These are phyloP conservation scores for Cytospora paraplurivora DNA, from an alignment of 2,329 filamentous ascomycete genomes.

Conservation along the genomic window DNA sequence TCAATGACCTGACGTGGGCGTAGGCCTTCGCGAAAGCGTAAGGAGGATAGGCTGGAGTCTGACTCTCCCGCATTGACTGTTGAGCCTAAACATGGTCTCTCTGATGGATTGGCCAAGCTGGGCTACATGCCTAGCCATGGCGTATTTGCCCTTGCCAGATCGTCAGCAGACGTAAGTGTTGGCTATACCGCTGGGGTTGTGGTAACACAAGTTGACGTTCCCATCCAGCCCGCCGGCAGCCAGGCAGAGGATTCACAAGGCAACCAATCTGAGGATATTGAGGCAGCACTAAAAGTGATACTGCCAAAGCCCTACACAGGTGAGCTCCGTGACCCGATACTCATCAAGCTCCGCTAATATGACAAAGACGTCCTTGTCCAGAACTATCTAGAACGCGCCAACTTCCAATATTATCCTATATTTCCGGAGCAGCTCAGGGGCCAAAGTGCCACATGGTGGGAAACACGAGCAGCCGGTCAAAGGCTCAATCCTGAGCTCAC, in stretches of 20 bases:
- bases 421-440: slow-evolving; percentile 48
- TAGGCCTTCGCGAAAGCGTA: slow-evolving; percentile 34
- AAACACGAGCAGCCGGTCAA: slow-evolving; percentile 38
- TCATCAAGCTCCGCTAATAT: not conserved
- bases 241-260: slow-evolving; percentile 24
- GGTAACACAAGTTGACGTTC: slow-evolving; percentile 9
- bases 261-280: slow-evolving; percentile 37
- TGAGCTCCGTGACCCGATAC: slow-evolving; percentile 24
- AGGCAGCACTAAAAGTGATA: slow-evolving; percentile 36
- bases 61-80: slow-evolving; percentile 25
- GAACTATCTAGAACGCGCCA: slow-evolving; percentile 47
- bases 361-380: slow-evolving; percentile 47
- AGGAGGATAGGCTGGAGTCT: slow-evolving; percentile 28
- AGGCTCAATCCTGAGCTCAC: slow-evolving; percentile 47
- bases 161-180: slow-evolving; percentile 21
- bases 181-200: slow-evolving; percentile 14
- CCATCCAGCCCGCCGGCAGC: slow-evolving; percentile 14
- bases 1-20: slow-evolving; percentile 1
- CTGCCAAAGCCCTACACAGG: slow-evolving; percentile 44
- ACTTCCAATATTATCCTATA: slow-evolving; percentile 49
- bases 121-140: slow-evolving; percentile 29
- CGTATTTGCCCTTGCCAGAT: slow-evolving; percentile 19
- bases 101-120: slow-evolving; percentile 26
- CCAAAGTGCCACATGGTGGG: slow-evolving; percentile 50
- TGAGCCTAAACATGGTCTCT: slow-evolving; percentile 22